Conservation (phyloP, 2,329 filamentous ascomycete genomes). For the Aspergillus proliferans region DNA sequence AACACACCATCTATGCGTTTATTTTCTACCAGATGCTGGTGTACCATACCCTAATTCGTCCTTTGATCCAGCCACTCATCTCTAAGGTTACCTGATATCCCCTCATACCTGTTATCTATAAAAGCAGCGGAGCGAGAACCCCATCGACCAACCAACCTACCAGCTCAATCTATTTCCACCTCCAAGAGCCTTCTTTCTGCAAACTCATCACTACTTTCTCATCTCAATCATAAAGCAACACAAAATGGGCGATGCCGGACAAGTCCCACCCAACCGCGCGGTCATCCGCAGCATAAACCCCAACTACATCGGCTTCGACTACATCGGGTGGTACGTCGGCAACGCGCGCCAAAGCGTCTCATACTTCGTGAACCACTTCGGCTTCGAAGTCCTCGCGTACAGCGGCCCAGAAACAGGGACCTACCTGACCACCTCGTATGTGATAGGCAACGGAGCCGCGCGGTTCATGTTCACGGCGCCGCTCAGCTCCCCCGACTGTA, state of each 20-base stretch:
- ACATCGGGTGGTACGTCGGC: slow-evolving; percentile 83
- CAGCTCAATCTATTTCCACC: too few species aligned
- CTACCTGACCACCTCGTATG: slow-evolving; percentile 70
- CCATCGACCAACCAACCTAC: too few species aligned
- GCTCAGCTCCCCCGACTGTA: slow-evolving; percentile 54
- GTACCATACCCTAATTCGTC: too few species aligned
- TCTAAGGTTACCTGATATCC: too few species aligned
- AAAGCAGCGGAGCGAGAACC: too few species aligned
- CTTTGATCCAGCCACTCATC: too few species aligned
- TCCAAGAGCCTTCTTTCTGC: too few species aligned
- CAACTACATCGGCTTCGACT: slow-evolving; percentile 59
- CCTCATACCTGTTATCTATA: too few species aligned
- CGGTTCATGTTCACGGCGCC: slow-evolving; percentile 82
- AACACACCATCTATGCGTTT: too few species aligned
- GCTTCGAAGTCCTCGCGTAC: slow-evolving; percentile 71
- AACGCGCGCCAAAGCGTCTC: slow-evolving; percentile 83
- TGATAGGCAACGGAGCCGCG: slow-evolving; percentile 68
- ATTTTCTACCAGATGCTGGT: too few species aligned
- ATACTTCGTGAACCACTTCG: slow-evolving; percentile 74
- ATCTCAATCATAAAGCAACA: too few species aligned
- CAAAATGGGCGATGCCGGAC: not conserved
- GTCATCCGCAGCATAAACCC: slow-evolving; percentile 37
- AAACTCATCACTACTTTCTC: too few species aligned
- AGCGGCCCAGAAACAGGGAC: slow-evolving; percentile 79
- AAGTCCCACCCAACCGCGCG: not conserved